A percentile compares a stretch with the other conserved stretches of the same genome.
Conservation (phyloP, 108 stramenopile genomes). For the Conticribra weissflogii region DNA sequence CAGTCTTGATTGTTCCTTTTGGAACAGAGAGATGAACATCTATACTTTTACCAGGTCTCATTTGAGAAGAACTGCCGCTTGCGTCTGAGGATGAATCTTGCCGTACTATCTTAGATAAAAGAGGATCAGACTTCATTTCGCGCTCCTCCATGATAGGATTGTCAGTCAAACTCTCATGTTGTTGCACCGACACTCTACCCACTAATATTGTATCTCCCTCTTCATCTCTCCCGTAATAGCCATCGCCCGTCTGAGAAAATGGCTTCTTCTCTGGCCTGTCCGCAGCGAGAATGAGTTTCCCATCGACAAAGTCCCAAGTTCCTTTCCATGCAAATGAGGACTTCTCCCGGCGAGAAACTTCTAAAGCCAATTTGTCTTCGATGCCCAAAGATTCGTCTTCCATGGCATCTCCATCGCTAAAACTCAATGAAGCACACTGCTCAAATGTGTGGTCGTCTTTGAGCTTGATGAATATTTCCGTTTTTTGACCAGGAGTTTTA, state of each 20-base stretch:
- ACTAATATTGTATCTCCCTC: slow-evolving; percentile 72
- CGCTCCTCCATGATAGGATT: slow-evolving; percentile 54
- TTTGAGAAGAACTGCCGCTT: not conserved
- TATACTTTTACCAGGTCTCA: slow-evolving; percentile 12
- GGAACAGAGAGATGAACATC: slow-evolving; percentile 81
- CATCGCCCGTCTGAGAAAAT: slow-evolving; percentile 23
- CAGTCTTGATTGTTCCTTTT: slow-evolving; percentile 71
- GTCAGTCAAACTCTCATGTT: slow-evolving; percentile 52
- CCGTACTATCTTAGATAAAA: not conserved
- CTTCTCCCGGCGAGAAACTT: slow-evolving; percentile 35
- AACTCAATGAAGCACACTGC: slow-evolving; percentile 52
- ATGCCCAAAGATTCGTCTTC: slow-evolving; percentile 22
- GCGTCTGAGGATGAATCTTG: not conserved
- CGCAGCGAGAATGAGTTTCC: slow-evolving; percentile 78
- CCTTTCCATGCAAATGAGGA: slow-evolving; percentile 62
- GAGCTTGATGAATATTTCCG: slow-evolving; percentile 79
- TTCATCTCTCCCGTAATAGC: slow-evolving; percentile 7
- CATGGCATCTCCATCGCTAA: slow-evolving; percentile 32
- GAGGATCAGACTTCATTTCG: slow-evolving; percentile 20
- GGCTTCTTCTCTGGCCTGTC: slow-evolving; percentile 67
- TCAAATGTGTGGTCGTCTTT: slow-evolving; percentile 79
- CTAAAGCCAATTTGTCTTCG: slow-evolving; percentile 35
- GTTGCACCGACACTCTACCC: slow-evolving; percentile 64
- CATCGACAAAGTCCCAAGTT: slow-evolving; percentile 78
- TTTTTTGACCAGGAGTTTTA: slow-evolving; percentile 27